Evolutionary conservation across 2,329 filamentous ascomycete genomes (phyloP), one percentile per base, ranked within the genome.

Genomic region (Alternaria solani): DNA sequence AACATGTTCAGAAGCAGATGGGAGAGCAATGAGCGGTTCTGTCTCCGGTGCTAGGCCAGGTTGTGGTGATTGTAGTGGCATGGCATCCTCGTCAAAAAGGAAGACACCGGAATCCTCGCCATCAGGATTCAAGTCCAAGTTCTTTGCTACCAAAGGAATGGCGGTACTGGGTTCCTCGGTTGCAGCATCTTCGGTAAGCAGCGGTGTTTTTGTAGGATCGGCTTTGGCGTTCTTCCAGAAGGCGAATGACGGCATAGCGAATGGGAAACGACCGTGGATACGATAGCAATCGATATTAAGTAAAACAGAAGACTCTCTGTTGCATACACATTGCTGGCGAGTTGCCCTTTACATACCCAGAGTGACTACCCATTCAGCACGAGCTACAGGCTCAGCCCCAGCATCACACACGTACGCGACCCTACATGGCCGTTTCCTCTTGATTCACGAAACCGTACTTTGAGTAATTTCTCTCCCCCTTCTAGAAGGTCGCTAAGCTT

Each of bases 221-320:
- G 20, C 16, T 49, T 65, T 69, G 20, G 61, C 36, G 49, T 42
- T 63, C 46, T 66, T 69, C 68, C 67, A 68, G 38, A 69, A 71
- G 32, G 67, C 51, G 39, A 71, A 69, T 7, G 68, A 69, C 5
- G 69, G 69, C 69, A 71, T 71, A 2, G 39, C 16, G 7, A 14
- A 11, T 20, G 28, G 25, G 25, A 41, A 51, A 51, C 20, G 36
- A 51, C 36, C 41, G 46, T 49, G 30, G 2, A 25, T 7, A 25
- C 12, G 39, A 42, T 25, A 4, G 5, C 16, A 8, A 36, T 12
- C 0, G 4, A 34, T 49, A 38, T n/a, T 20, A 25, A 34, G 1
- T 7, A 36, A 1, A 7, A 34, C 18, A 20, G 7, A 49, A 36
- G 9, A 3, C 32, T n/a, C 2, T 25, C 2, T 38, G 20, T 38